Evolutionary conservation across 2,329 filamentous ascomycete genomes (phyloP).

Genomic region (Nigrospora oryzae): DNA sequence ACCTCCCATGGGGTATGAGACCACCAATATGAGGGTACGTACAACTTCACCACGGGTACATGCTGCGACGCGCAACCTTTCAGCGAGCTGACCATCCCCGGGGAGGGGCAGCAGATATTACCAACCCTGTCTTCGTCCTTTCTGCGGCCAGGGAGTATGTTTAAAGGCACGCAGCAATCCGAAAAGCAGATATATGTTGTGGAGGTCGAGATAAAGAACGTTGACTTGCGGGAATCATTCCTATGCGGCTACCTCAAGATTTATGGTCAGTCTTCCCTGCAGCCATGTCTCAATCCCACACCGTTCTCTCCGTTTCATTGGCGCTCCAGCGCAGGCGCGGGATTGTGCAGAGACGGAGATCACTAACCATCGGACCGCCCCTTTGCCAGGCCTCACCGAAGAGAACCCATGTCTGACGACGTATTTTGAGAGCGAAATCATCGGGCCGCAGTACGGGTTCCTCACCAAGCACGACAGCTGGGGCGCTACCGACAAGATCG

Average conservation of each 20-base stretch:
- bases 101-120: constrained; percentile 44
- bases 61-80: no score
- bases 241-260: constrained; percentile 93
- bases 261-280: constrained; percentile 56
- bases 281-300: constrained; percentile 5
- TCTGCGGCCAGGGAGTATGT: constrained; percentile 79
- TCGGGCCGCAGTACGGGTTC: constrained; percentile 92
- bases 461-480: constrained; percentile 80
- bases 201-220: constrained; percentile 93
- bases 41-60: no score
- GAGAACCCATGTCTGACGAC: constrained; percentile 97
- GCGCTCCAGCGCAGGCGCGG: neutral
- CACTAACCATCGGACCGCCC: neutral
- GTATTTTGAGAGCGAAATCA: constrained; percentile 97
- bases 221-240: constrained; percentile 89
- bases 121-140: constrained; percentile 79
- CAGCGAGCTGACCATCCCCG: no score
- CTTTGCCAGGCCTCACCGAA: constrained; percentile 67
- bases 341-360: no score
- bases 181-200: constrained; percentile 92
- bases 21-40: no score
- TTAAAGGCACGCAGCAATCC: constrained; percentile 85
- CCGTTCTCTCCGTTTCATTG: neutral
- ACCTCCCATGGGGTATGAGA: no score
- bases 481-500: constrained; percentile 87